Base-by-base conservation (phyloP, 2,329 filamentous ascomycete species). In the Colletotrichum falcatum region DNA sequence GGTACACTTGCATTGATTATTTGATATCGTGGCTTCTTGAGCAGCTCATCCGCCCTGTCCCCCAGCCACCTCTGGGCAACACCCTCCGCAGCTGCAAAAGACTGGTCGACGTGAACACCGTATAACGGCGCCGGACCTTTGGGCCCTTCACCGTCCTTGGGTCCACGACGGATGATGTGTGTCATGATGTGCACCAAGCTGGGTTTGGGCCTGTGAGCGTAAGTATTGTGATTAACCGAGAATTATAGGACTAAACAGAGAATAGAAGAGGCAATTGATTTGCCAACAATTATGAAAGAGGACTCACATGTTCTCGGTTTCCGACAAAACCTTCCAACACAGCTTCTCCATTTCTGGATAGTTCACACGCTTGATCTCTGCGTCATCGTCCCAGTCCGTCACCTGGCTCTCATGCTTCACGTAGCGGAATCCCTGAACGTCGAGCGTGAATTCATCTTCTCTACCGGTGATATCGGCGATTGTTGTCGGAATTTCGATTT, bases 371-470 rank as follows among this genome's bases (percentile, higher is more conserved):
- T 1, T 82, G 75, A 60, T 85, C 84, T 62, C 83, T 83, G 83
- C 85, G 66, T 86, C 79, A 3, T 91, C 82, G 0, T 91, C 79
- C 66, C 81, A 78, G n/a, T 88, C 86, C 0, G 88, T 88, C 70
- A 92, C 88, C 8, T 63, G 64, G 1, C 78, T 81, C 0, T 85
- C 79, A 55, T 91, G 81, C 73, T 90, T 89, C 9, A 85, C 78
- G 23, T 81, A 79, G 0, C 92, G 90, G 26, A 90, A 87, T 66
- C 83, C 81, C 8, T 81, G 83, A 0, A 89, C 88, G 0, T 88
- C 88, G 28, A 82, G 81, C 6, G 83, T 79, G 0, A 90, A 92
- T 75, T 92, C 90, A 72, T 92, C 90, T 63, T 92, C 89, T 75
- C 92, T 90, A 0, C 90, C 89, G 42, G 86, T 79, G 9, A 81